Conservation (phyloP, 805 yeast species). For the Torulaspora microellipsoides region DNA sequence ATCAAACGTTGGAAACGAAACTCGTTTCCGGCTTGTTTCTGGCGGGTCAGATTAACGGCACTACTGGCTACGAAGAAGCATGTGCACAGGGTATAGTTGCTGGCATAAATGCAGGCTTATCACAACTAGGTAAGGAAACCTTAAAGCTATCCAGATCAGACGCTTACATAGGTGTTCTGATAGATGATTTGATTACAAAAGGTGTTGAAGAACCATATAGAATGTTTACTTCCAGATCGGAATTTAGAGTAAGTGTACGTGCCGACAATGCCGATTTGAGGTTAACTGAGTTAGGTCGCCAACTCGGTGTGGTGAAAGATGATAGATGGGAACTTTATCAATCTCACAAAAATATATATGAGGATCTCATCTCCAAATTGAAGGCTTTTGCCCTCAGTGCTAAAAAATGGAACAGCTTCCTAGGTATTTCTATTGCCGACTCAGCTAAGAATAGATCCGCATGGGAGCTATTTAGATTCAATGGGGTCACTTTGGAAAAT, state of each 20-base stretch:
- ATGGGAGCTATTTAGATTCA: constrained; percentile 64
- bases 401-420: constrained; percentile 53
- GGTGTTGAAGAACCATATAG: constrained; percentile 97
- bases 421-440: constrained; percentile 49
- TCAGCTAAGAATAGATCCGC: constrained; percentile 56
- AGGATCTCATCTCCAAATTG: constrained; percentile 44
- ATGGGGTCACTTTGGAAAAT: constrained; percentile 36
- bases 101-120: constrained; percentile 88
- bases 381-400: constrained; percentile 46
- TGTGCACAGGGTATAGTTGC: constrained; percentile 96
- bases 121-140: constrained; percentile 37
- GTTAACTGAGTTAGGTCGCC: constrained; percentile 63
- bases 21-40: constrained; percentile 69
- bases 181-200: constrained; percentile 90
- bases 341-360: constrained; percentile 43
- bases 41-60: constrained; percentile 98
- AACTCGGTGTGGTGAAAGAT: constrained; percentile 61
- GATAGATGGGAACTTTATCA: constrained; percentile 49
- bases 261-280: constrained; percentile 93
- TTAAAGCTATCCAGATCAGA: constrained; percentile 66
- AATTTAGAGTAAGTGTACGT: constrained; percentile 82
- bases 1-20: constrained; percentile 76
- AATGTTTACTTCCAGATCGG: constrained; percentile 96
- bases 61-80: constrained; percentile 99
- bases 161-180: constrained; percentile 87